phyloP scores from a whole-genome alignment of 2,329 filamentous ascomycete genomes.

The Claviceps sp. region DNA sequence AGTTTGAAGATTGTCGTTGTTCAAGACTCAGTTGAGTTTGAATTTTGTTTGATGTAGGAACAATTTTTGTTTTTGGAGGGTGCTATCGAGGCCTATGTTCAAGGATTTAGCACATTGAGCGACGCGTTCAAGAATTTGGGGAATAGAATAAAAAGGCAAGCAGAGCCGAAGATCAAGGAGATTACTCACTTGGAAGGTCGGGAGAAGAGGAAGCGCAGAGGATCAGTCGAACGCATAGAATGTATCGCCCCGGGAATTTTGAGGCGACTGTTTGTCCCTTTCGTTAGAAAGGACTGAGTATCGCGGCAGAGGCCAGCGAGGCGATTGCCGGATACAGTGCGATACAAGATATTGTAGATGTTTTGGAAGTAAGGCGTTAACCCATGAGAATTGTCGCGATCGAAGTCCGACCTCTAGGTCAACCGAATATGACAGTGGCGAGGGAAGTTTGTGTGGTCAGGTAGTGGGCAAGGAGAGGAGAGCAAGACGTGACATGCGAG shows the following conservation, averaged over 20 bases:
- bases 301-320: constrained; percentile 1
- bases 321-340: background rate
- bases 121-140: background rate
- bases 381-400: background rate
- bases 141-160: constrained; percentile 4
- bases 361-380: background rate
- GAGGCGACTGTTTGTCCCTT: background rate
- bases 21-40: background rate
- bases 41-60: background rate
- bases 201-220: constrained; percentile 80
- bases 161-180: background rate
- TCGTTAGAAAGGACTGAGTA: background rate
- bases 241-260: background rate
- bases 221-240: constrained; percentile 86
- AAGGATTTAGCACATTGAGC: background rate
- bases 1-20: background rate
- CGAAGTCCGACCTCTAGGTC: background rate
- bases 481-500: background rate
- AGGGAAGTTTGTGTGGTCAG: background rate
- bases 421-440: background rate
- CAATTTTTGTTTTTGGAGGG: constrained; percentile 17
- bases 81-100: constrained; percentile 46
- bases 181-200: constrained; percentile 72
- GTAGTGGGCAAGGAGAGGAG: background rate
- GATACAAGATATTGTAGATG: background rate